Percentiles rank a stretch among this genome's conserved stretches.
These are phyloP conservation scores for Globisporangium lucens DNA, from an alignment of 352 stramenopile species.

Conservation along the genomic window DNA sequence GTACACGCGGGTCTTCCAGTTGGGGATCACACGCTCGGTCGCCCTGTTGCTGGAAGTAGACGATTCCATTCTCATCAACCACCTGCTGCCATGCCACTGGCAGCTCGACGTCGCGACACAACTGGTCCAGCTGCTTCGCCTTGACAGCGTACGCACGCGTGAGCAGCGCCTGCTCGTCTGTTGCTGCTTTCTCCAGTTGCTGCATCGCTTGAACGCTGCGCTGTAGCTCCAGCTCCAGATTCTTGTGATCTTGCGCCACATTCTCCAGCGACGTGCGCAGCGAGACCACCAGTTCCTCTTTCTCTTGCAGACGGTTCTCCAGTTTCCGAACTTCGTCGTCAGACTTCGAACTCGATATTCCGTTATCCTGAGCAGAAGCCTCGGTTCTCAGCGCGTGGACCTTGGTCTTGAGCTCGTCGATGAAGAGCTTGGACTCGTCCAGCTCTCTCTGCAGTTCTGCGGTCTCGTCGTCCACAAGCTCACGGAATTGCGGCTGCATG, in stretches of 20 bases:
- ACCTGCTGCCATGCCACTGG: conserved; percentile 36
- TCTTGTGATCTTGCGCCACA: conserved; percentile 35
- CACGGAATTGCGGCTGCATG: conserved; percentile 1
- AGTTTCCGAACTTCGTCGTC: conserved; percentile 18
- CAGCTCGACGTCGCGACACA: conserved; percentile 49
- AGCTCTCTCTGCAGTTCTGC: conserved; percentile 16
- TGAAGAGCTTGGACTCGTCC: conserved; percentile 16
- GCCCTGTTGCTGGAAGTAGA: conserved; percentile 46
- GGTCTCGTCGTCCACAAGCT: conserved; percentile 4
- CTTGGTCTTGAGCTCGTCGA: conserved; percentile 18
- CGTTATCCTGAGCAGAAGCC: background rate
- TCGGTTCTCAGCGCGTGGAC: conserved; percentile 19
- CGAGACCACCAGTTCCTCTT: conserved; percentile 34
- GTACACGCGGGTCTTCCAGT: conserved; percentile 62
- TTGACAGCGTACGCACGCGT: conserved; percentile 51
- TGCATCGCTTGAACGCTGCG: conserved; percentile 23
- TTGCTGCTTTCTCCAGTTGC: conserved; percentile 41
- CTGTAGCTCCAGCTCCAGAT: conserved; percentile 43
- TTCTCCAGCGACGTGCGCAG: conserved; percentile 31
- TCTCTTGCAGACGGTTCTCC: conserved; percentile 37
- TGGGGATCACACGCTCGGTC: conserved; percentile 28
- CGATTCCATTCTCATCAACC: conserved; percentile 48
- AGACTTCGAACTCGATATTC: background rate
- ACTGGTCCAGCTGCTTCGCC: conserved; percentile 45
- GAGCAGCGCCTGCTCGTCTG: conserved; percentile 37